These are phyloP conservation scores for Cyberlindnera galapagoensis DNA, from an alignment of 805 yeast species.

Conservation along the genomic window DNA sequence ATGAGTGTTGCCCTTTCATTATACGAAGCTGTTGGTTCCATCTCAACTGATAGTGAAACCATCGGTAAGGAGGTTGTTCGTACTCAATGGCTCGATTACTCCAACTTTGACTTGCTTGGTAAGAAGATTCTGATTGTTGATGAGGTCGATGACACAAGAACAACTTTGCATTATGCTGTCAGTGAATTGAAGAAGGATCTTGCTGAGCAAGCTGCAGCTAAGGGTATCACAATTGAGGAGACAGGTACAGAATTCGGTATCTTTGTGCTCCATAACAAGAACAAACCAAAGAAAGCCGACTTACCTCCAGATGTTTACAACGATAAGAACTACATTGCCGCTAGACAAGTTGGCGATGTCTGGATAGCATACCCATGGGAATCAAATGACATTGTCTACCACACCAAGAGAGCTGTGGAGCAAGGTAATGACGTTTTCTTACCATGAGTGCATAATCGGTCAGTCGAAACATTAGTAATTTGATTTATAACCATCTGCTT, in stretches of 20 bases:
- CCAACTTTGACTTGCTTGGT: constrained; percentile 52
- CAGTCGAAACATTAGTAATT: too few relatives aligned
- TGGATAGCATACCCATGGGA: constrained; percentile 94
- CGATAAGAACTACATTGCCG: constrained; percentile 61
- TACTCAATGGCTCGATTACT: constrained; percentile 81
- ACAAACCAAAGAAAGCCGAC: constrained; percentile 65
- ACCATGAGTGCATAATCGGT: too few relatives aligned
- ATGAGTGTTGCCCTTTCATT: constrained; percentile 92
- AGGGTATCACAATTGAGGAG: constrained; percentile 37
- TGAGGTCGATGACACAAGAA: constrained; percentile 84
- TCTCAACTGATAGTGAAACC: constrained; percentile 47
- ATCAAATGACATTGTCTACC: constrained; percentile 65
- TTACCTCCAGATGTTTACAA: constrained; percentile 58
- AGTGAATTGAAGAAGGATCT: constrained; percentile 71
- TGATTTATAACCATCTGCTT: too few relatives aligned
- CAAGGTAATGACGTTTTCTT: constrained; percentile 63
- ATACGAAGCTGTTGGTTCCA: constrained; percentile 73
- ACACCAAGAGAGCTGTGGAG: constrained; percentile 61
- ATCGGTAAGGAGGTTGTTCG: constrained; percentile 67
- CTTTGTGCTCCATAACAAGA: constrained; percentile 73
- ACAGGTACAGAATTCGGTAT: constrained; percentile 59
- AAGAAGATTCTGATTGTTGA: constrained; percentile 71
- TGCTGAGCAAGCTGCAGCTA: constrained; percentile 47
- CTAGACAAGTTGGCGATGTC: constrained; percentile 66
- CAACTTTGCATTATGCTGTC: constrained; percentile 75